Conservation (phyloP, 176 grass and related monocot genomes). For the Guadua angustifolia region DNA sequence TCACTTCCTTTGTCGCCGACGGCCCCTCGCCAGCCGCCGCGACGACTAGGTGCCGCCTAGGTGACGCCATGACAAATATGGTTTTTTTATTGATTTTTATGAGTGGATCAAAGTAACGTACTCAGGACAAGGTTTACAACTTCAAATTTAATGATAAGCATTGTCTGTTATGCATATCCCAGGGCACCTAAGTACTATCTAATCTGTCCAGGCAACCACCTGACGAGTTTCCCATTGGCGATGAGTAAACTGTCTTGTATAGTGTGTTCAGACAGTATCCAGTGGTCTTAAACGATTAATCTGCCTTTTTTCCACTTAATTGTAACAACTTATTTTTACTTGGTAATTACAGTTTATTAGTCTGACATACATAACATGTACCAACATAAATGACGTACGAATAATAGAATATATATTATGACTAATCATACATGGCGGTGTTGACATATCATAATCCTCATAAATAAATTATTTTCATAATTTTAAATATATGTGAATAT, state of each 20-base stretch:
- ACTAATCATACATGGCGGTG: background rate
- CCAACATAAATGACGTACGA: background rate
- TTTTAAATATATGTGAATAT: slow-evolving; percentile 2
- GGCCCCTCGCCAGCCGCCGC: no score
- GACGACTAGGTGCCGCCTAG: no score
- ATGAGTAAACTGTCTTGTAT: background rate
- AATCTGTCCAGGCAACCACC: background rate
- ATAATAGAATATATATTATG: background rate
- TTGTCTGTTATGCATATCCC: background rate
- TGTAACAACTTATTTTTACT: background rate
- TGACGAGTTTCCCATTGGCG: background rate
- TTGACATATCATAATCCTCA: background rate
- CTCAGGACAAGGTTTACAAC: background rate
- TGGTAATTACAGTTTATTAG: background rate
- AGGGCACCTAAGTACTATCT: background rate
- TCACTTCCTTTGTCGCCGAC: no score
- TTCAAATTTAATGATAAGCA: background rate
- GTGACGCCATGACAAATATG: no score
- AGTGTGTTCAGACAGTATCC: slow-evolving; percentile 7
- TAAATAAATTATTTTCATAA: background rate
- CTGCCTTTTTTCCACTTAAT: background rate
- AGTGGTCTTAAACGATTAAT: background rate
- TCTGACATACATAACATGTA: background rate
- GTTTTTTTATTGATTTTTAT: no score
- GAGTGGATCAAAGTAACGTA: no score